A percentile compares a stretch with the other conserved stretches of the same genome.
Evolutionary conservation across 2,329 filamentous ascomycete species (phyloP).

Genomic region (Diplodia mutila): DNA sequence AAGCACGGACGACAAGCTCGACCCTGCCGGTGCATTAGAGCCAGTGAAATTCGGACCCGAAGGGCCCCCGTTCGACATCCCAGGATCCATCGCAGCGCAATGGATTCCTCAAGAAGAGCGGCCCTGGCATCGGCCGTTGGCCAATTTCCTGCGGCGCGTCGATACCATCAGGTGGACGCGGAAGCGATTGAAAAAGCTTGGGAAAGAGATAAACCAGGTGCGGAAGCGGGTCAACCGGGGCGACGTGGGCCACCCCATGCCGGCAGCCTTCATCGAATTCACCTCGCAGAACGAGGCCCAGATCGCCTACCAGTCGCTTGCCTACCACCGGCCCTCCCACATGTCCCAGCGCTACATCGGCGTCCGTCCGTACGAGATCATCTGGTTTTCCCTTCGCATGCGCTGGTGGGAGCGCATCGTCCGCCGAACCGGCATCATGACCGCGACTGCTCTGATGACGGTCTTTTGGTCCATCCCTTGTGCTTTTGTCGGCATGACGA

Average conservation of each 20-base stretch:
- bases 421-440: constrained; percentile 67
- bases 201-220: constrained; percentile 88
- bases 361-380: constrained; percentile 86
- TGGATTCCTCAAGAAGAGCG: constrained; percentile 16
- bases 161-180: constrained; percentile 21
- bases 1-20: background rate
- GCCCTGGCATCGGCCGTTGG: constrained; percentile 5
- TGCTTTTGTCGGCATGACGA: constrained; percentile 80
- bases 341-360: constrained; percentile 92
- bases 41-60: background rate
- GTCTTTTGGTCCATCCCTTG: constrained; percentile 91
- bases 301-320: constrained; percentile 93
- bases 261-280: constrained; percentile 97
- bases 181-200: constrained; percentile 58
- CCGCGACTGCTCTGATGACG: constrained; percentile 72
- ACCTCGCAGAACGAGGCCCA: constrained; percentile 96
- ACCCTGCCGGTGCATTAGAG: background rate
- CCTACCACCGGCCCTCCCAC: constrained; percentile 86
- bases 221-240: constrained; percentile 81
- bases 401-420: constrained; percentile 91
- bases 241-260: constrained; percentile 72
- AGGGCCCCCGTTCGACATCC: constrained; percentile 4
- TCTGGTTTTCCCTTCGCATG: constrained; percentile 97
- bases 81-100: constrained; percentile 10
- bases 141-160: constrained; percentile 5